phyloP scores from a whole-genome alignment of 441 rosid genomes.

The Codiaeum variegatum region DNA sequence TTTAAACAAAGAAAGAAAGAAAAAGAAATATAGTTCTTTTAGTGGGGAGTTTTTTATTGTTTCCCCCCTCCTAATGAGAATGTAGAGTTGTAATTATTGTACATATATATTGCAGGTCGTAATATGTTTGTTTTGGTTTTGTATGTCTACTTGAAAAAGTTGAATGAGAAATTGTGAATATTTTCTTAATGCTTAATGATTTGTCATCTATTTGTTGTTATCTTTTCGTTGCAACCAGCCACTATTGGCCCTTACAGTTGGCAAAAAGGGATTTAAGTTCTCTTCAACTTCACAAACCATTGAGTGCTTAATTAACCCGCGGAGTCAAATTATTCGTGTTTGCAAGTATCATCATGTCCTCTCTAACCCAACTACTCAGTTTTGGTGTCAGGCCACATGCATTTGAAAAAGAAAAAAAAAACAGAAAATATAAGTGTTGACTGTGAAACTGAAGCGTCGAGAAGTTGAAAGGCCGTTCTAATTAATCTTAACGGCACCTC shows the following conservation, averaged over 20 bases:
- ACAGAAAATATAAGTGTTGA: background rate
- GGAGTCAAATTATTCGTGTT: background rate
- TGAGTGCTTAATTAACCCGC: conserved; percentile 2
- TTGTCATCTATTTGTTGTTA: background rate
- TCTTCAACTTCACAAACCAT: background rate
- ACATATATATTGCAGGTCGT: conserved; percentile 15
- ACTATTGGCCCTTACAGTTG: background rate
- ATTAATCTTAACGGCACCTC: background rate
- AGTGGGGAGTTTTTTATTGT: conserved; percentile 27
- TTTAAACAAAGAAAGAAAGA: conserved; percentile 15
- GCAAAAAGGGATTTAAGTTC: background rate
- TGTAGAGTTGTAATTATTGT: conserved; percentile 38
- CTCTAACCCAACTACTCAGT: background rate
- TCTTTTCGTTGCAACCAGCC: background rate
- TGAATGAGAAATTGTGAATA: conserved; percentile 22
- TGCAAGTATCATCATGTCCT: background rate
- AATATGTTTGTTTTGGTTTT: background rate
- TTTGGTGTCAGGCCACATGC: background rate
- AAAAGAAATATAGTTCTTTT: conserved; percentile 17
- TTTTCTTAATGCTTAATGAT: conserved; percentile 3
- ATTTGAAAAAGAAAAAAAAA: background rate
- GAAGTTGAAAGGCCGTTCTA: background rate
- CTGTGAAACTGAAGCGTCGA: background rate
- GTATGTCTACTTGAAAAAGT: conserved; percentile 15
- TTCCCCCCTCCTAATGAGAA: conserved; percentile 23